Evolutionary conservation across 78 protist species (phyloP).

Genomic region (Blattamonas nauphoetae): DNA sequence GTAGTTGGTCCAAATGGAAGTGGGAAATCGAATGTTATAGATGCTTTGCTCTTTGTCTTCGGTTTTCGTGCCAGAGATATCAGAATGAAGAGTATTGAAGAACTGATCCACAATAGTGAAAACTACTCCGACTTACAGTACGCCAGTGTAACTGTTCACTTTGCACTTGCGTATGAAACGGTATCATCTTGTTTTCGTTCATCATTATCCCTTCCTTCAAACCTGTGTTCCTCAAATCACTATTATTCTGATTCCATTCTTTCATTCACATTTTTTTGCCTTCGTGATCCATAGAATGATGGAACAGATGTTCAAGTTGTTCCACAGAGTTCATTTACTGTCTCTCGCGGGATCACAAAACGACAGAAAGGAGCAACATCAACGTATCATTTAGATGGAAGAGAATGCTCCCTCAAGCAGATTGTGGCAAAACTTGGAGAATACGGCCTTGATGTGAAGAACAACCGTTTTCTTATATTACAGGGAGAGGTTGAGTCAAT

Average conservation of each 20-base stretch:
- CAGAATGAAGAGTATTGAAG: constrained; percentile 76
- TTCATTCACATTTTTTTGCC: not conserved
- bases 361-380: constrained; percentile 25
- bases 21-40: constrained; percentile 99
- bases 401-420: constrained; percentile 25
- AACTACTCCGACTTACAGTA: constrained; percentile 31
- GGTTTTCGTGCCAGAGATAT: constrained; percentile 82
- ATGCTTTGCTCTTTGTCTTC: constrained; percentile 95
- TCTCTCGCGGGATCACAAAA: constrained; percentile 62
- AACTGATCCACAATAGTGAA: constrained; percentile 90
- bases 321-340: constrained; percentile 55
- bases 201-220: not conserved
- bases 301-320: too few species aligned
- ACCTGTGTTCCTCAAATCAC: constrained; percentile 5
- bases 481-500: constrained; percentile 97
- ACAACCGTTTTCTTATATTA: constrained; percentile 96
- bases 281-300: not conserved
- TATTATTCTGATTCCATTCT: not conserved
- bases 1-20: constrained; percentile 99
- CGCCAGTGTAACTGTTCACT: constrained; percentile 81
- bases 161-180: constrained; percentile 32
- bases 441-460: constrained; percentile 86
- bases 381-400: constrained; percentile 62
- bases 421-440: constrained; percentile 49
- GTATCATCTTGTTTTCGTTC: not conserved